Conservation (phyloP, 1,139 yeast species). For the Nadsonia starkeyi-henricii region DNA sequence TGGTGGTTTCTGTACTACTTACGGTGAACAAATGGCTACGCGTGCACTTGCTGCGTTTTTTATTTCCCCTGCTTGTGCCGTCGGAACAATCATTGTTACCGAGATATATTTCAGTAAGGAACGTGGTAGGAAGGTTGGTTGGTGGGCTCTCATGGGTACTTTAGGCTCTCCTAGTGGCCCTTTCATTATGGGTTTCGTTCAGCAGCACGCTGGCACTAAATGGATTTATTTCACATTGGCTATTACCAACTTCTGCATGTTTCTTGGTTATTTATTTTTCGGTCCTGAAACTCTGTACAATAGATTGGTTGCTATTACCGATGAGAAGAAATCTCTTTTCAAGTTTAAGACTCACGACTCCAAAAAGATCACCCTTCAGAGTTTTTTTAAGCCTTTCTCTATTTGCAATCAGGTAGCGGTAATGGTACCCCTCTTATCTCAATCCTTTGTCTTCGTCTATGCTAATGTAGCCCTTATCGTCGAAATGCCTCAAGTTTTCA, state of each 20-base stretch:
- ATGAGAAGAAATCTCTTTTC: slow-evolving; percentile 1
- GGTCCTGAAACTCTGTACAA: slow-evolving; percentile 12
- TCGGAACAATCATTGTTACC: slow-evolving; percentile 11
- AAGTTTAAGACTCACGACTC: background rate
- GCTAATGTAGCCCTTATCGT: slow-evolving; percentile 20
- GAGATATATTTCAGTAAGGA: slow-evolving; percentile 12
- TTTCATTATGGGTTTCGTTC: slow-evolving; percentile 13
- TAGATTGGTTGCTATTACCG: slow-evolving; percentile 4
- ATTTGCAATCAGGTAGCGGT: slow-evolving; percentile 5
- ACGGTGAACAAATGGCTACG: slow-evolving; percentile 12
- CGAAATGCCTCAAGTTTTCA: slow-evolving; percentile 20
- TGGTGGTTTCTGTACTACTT: slow-evolving; percentile 12
- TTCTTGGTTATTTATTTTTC: slow-evolving; percentile 5
- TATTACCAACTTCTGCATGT: slow-evolving; percentile 7
- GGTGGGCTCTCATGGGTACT: slow-evolving; percentile 12
- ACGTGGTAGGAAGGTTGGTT: slow-evolving; percentile 13
- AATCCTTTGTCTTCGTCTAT: slow-evolving; percentile 18
- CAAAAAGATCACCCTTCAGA: slow-evolving; percentile 1
- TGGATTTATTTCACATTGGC: slow-evolving; percentile 11
- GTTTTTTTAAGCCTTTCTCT: slow-evolving; percentile 5
- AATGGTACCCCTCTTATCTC: slow-evolving; percentile 14
- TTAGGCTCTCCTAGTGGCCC: slow-evolving; percentile 14
- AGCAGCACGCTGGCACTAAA: slow-evolving; percentile 9
- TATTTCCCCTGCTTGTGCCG: slow-evolving; percentile 10
- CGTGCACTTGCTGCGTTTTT: slow-evolving; percentile 10